Evolutionary conservation across 228 moss, liverwort and hornwort species (phyloP).

Genomic region (Sphagnum magellanicum): DNA sequence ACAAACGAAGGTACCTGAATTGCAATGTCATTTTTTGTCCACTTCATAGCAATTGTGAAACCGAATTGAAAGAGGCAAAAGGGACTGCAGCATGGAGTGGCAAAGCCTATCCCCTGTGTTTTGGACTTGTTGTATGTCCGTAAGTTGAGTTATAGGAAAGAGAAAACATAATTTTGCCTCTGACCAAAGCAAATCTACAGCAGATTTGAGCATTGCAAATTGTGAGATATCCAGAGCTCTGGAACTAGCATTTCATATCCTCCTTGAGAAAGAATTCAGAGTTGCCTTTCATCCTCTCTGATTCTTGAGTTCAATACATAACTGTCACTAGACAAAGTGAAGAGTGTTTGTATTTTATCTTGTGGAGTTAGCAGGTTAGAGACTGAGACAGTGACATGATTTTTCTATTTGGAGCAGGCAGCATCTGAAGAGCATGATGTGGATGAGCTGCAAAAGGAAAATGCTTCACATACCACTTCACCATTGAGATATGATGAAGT

Average conservation of each 20-base stretch:
- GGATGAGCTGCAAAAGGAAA: slow-evolving; percentile 3
- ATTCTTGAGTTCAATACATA: too few species aligned
- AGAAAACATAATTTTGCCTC: not conserved
- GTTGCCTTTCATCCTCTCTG: too few species aligned
- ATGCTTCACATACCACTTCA: not conserved
- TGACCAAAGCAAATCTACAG: not conserved
- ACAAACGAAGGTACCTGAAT: slow-evolving; percentile 12
- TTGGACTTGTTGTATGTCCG: not conserved
- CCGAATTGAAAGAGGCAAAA: too few species aligned
- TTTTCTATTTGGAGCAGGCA: too few species aligned
- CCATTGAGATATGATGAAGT: slow-evolving; percentile 11
- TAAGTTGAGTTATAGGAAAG: not conserved
- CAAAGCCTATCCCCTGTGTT: not conserved
- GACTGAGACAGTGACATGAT: too few species aligned
- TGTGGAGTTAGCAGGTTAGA: too few species aligned
- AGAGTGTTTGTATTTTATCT: too few species aligned
- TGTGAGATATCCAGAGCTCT: too few species aligned
- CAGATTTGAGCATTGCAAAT: too few species aligned
- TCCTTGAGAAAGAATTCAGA: too few species aligned
- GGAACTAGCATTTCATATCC: too few species aligned
- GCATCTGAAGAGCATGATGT: slow-evolving; percentile 7
- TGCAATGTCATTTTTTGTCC: not conserved
- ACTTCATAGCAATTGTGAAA: not conserved
- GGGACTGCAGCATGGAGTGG: not conserved
- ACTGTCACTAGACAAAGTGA: too few species aligned